These are phyloP conservation scores for Aureobasidium namibiae DNA, from an alignment of 2,329 filamentous ascomycete species.

Conservation along the genomic window DNA sequence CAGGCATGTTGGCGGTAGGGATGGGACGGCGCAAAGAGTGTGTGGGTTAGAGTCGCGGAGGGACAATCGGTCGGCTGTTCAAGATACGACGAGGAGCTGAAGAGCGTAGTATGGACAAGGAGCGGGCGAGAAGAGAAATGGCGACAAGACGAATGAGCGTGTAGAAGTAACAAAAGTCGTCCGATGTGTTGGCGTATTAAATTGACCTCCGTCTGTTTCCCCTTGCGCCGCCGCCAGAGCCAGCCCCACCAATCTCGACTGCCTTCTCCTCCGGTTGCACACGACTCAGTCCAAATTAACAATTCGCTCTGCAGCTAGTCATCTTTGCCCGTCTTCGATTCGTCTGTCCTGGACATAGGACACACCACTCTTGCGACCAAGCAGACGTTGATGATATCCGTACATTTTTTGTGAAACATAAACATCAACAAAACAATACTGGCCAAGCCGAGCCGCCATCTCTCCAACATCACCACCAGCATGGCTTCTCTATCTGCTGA, in stretches of 20 bases:
- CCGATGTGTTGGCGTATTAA: slow-evolving; percentile 13
- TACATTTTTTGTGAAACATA: neutral
- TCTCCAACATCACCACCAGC: neutral
- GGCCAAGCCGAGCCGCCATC: neutral
- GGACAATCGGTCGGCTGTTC: neutral
- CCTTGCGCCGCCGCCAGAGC: slow-evolving; percentile 2
- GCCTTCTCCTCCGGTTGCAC: neutral
- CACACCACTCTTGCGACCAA: neutral
- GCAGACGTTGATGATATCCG: neutral
- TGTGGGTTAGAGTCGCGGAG: neutral
- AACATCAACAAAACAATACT: slow-evolving; percentile 1
- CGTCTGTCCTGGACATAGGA: neutral
- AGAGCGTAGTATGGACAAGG: neutral
- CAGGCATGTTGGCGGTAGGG: slow-evolving; percentile 46
- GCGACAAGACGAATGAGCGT: neutral
- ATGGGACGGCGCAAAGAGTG: slow-evolving; percentile 6
- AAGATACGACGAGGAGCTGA: neutral
- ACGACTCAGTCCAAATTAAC: neutral
- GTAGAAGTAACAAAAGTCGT: slow-evolving; percentile 12
- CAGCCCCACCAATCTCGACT: neutral
- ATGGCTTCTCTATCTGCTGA: slow-evolving; percentile 28
- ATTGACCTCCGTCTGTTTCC: neutral
- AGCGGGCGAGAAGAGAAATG: neutral
- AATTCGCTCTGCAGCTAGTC: neutral
- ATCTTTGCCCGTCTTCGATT: neutral